A percentile compares a stretch with the other conserved stretches of the same genome.
Conservation (phyloP, 371 early-diverging fungal genomes). For the Rhizopus arrhizus region DNA sequence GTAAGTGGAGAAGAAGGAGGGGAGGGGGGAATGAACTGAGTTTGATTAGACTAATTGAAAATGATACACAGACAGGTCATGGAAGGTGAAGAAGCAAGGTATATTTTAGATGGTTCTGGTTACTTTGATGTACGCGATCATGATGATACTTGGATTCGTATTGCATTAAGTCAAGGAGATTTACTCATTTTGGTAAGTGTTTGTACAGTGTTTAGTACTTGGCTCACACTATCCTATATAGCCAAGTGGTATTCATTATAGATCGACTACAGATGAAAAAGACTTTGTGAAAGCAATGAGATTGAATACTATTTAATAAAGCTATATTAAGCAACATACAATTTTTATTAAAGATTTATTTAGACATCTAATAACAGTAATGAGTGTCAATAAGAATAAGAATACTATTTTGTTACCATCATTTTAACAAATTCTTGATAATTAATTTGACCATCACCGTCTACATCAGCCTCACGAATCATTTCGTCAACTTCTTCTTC, state of each 20-base stretch:
- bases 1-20: constrained; percentile 38
- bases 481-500: constrained; percentile 85
- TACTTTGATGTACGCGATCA: constrained; percentile 86
- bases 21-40: too few species aligned
- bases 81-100: constrained; percentile 97
- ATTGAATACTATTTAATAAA: constrained; percentile 29
- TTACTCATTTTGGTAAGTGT: constrained; percentile 79
- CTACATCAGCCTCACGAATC: constrained; percentile 85
- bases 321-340: neutral
- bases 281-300: constrained; percentile 91
- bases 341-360: constrained; percentile 15
- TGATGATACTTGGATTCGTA: constrained; percentile 89
- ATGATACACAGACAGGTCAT: constrained; percentile 55
- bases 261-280: constrained; percentile 86
- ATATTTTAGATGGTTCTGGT: constrained; percentile 85
- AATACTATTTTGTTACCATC: constrained; percentile 57
- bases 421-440: constrained; percentile 95
- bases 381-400: neutral
- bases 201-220: neutral
- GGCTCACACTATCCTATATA: constrained; percentile 22
- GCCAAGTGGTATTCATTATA: constrained; percentile 96
- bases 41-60: too few species aligned
- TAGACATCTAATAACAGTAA: constrained; percentile 21
- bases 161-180: constrained; percentile 75
- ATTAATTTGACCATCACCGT: constrained; percentile 87